Conservation (phyloP, 331 rosid species). For the Quercus tomentella region DNA sequence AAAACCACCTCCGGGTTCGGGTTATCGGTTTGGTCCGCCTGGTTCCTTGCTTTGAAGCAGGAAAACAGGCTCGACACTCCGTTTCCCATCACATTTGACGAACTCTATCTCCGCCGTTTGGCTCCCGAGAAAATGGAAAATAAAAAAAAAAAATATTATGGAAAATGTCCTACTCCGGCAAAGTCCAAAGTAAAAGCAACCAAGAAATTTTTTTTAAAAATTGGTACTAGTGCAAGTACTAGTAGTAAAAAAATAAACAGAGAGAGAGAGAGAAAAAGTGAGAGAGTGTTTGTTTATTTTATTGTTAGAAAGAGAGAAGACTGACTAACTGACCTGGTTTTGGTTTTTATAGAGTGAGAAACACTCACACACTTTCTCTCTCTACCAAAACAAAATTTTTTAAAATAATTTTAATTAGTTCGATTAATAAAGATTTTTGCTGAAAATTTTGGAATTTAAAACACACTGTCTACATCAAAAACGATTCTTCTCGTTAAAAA, state of each 20-base stretch:
- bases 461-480: accelerated
- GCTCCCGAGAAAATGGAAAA: constrained; percentile 25
- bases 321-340: constrained; percentile 28
- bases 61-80: constrained; percentile 68
- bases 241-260: too few species aligned
- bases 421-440: not conserved
- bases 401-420: too few species aligned
- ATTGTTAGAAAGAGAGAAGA: constrained; percentile 2
- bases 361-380: not conserved
- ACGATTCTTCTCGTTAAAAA: accelerated
- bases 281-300: not conserved
- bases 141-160: not conserved
- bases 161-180: constrained; percentile 1
- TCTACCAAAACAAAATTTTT: not conserved
- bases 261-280: not conserved
- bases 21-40: constrained; percentile 6
- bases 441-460: too few species aligned
- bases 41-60: constrained; percentile 46
- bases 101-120: constrained; percentile 27
- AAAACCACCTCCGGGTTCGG: constrained; percentile 49
- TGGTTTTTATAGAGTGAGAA: constrained; percentile 10
- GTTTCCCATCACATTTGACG: constrained; percentile 93
- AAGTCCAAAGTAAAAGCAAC: constrained; percentile 3
- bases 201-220: not conserved
- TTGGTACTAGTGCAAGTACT: too few species aligned